Base-by-base conservation (phyloP, 305 asterid genomes). In the Solanum chacoense region DNA sequence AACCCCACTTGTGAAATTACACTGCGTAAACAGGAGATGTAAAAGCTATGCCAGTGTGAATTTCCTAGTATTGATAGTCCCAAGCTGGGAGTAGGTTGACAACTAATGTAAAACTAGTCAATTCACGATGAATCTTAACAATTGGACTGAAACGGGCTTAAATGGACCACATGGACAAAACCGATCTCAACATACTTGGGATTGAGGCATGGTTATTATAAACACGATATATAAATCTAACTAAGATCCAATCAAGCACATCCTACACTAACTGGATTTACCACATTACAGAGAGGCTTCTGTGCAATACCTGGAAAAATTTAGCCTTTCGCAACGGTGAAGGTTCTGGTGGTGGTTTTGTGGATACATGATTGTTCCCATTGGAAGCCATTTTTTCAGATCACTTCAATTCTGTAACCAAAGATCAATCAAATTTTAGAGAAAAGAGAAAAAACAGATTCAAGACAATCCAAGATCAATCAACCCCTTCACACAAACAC, bases 271-370 rank as follows among this genome's bases (percentile, higher is more conserved):
- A 31, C 72, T 29, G 40, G 29, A 45, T 45, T 67, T 14, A 80
- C 67, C 69, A 42, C 16, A 80, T 76, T 76, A 76, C 69, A 80
- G 6, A 7, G 69, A 28, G 24, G 28, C 16, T 50, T 26, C 2
- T 37, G 1, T 77, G 9, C 0, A 38, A 71, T 91, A 95, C 98
- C 96, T 95, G 90, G 88, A 94, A 95, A 89, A 95, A 95, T 78
- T 95, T 95, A 22, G 98, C 97, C 91, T 91, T 94, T 87, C 98
- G 93, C 95, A 95, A 88, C 0, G 98, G 98, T 67, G 98, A 95
- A 69, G 98, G 98, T 92, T 95, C 98, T 1, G 98, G 98, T 74
- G 98, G 98, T 24, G 96, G 91, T 92, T 94, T 95, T 88, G 94
- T 91, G 36, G 91, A 88, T 22, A 87, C 92, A 55, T 89, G 91